Evolutionary conservation across 768 basidiomycete species (phyloP).

Genomic region (Arthromyces matolae): DNA sequence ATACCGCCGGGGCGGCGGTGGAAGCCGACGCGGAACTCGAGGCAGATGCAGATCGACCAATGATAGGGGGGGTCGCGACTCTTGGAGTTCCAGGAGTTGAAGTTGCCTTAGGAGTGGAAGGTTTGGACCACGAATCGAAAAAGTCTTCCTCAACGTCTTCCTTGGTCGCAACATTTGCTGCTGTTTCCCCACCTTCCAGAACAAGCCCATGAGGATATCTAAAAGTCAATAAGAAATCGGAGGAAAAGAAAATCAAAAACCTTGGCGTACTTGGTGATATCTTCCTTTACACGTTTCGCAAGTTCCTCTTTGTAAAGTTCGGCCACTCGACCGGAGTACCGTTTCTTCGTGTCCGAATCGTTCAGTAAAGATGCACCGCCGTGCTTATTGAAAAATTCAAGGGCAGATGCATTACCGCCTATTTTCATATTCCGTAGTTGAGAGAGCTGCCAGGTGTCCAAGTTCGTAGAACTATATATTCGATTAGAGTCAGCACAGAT

Average conservation of each 20-base stretch:
- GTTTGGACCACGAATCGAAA: slow-evolving; percentile 96
- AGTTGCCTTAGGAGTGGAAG: slow-evolving; percentile 49
- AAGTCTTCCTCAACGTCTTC: slow-evolving; percentile 81
- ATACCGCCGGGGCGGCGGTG: slow-evolving; percentile 30
- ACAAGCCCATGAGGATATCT: slow-evolving; percentile 77
- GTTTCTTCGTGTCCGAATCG: slow-evolving; percentile 80
- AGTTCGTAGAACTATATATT: slow-evolving; percentile 84
- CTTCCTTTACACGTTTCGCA: slow-evolving; percentile 73
- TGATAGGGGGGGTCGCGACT: slow-evolving; percentile 49
- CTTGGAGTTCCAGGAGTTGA: slow-evolving; percentile 50
- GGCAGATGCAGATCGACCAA: slow-evolving; percentile 49
- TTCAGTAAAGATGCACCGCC: slow-evolving; percentile 68
- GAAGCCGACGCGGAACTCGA: slow-evolving; percentile 29
- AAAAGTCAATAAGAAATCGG: not conserved
- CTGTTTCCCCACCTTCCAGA: slow-evolving; percentile 74
- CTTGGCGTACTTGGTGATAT: slow-evolving; percentile 54
- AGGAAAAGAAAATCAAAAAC: not conserved
- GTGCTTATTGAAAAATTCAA: slow-evolving; percentile 87
- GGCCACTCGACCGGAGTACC: slow-evolving; percentile 81
- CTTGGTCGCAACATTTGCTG: slow-evolving; percentile 35
- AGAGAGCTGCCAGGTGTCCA: slow-evolving; percentile 88
- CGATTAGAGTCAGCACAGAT: slow-evolving; percentile 9
- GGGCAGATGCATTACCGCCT: slow-evolving; percentile 84
- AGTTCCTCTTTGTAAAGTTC: slow-evolving; percentile 93
- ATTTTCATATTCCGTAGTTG: slow-evolving; percentile 97